Evolutionary conservation across 768 basidiomycete genomes (phyloP), one percentile per base, ranked within the genome.

Genomic region (Mycena albidolilacea): DNA sequence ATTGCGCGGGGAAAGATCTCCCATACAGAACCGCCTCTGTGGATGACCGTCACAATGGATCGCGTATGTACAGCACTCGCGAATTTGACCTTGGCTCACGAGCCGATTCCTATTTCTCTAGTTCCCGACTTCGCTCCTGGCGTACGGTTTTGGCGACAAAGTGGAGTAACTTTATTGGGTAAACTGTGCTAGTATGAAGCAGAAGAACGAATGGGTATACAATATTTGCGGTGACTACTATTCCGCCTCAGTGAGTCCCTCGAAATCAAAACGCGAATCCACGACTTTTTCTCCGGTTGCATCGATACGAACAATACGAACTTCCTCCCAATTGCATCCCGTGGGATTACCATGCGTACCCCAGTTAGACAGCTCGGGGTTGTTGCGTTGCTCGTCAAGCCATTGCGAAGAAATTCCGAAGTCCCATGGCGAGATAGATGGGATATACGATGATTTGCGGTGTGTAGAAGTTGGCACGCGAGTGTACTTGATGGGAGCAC

Each of bases 1-100:
- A 39, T 79, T 21, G 43, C 68, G 2, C 66, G 76, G 2, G 77
- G 77, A 0, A 44, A 38, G 14, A 52, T 78, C 6, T 19, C 43
- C 9, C 66, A 69, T 5, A 74, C 69, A 12, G 41, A 63, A 0
- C 75, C 73, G 17, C 48, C 23, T 17, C 17, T 78, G 15, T 79
- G 78, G 78, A 76, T 79, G 1, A 79, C 77, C 11, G 69, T 67
- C 19, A 61, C 77, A 10, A 66, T 79, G 64, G 75, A 76, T 50
- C 63, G 72, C 21, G 72, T 69, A 55, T 1, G 50, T 15, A 23
- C 23, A 23, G 23, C 5, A 55, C 23, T 7, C 4, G 9, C 17
- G 4, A 35, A 5, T 14, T 67, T 8, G 1, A 2, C 15, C 5
- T 15, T 23, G 0, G 0, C 7, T 2, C 14, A n/a, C 17, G 15